Percentiles rank a stretch among this genome's conserved stretches.
These are phyloP conservation scores for Colletotrichum lindemuthianum DNA, from an alignment of 2,329 filamentous ascomycete genomes.

Conservation along the genomic window DNA sequence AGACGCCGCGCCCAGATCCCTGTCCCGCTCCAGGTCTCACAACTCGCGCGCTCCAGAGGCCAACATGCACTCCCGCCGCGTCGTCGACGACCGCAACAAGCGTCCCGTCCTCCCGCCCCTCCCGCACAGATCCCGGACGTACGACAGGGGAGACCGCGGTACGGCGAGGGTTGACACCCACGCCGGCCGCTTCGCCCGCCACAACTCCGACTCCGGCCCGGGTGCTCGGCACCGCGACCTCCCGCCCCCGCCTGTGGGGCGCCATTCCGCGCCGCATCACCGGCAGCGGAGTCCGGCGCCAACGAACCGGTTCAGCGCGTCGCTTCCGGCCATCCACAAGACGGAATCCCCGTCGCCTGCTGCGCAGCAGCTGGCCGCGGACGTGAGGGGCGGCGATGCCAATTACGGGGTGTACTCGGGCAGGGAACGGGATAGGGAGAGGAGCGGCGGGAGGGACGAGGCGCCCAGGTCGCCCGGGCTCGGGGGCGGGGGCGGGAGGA, in stretches of 20 bases:
- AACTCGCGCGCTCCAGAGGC: slow-evolving; percentile 5
- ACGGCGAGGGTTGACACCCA: not conserved
- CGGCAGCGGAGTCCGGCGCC: slow-evolving; percentile 24
- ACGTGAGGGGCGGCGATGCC: slow-evolving; percentile 8
- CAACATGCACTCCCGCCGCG: slow-evolving; percentile 12
- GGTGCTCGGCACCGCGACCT: slow-evolving; percentile 14
- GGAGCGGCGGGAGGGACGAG: slow-evolving; percentile 1
- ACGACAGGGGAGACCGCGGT: slow-evolving; percentile 8
- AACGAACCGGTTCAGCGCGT: slow-evolving; percentile 22
- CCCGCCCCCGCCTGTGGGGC: slow-evolving; percentile 21
- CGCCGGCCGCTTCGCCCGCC: slow-evolving; percentile 6
- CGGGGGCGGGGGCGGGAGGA: not conserved
- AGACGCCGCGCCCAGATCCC: slow-evolving; percentile 13
- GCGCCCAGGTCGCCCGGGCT: slow-evolving; percentile 18
- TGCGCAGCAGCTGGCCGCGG: not conserved
- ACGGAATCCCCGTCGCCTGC: not conserved
- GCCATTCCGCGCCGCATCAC: slow-evolving; percentile 3
- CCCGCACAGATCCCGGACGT: slow-evolving; percentile 8
- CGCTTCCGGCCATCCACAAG: slow-evolving; percentile 22
- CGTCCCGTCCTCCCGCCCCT: not conserved
- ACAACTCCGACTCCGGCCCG: slow-evolving; percentile 25
- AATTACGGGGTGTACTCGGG: slow-evolving; percentile 23
- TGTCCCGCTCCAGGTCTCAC: slow-evolving; percentile 5
- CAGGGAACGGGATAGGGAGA: not conserved
- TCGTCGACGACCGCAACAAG: not conserved